These are phyloP conservation scores for Durio zibethinus DNA, from an alignment of 345 rosid species.

Conservation along the genomic window DNA sequence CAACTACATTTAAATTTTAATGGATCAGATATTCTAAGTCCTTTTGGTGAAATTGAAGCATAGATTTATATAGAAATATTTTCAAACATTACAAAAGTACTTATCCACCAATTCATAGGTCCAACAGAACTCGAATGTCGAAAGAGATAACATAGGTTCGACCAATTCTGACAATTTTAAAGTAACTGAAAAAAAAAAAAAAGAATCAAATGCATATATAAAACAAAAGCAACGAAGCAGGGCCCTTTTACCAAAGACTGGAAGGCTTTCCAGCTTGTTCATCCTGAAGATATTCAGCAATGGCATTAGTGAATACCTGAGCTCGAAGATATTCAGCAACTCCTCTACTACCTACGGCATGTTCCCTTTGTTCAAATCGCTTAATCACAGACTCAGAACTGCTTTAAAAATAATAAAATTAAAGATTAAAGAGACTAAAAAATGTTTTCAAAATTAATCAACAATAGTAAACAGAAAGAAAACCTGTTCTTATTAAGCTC, in stretches of 20 bases:
- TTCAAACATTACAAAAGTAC: not conserved
- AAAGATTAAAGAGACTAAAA: conserved; percentile 1
- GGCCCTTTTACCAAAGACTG: conserved; percentile 62
- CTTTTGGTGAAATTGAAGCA: not conserved
- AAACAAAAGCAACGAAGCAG: not conserved
- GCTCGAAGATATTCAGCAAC: conserved; percentile 91
- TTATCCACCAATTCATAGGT: not conserved
- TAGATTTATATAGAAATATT: not conserved
- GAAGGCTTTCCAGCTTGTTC: conserved; percentile 76
- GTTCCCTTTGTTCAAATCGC: conserved; percentile 85
- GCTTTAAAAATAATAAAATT: not conserved
- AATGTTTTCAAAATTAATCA: not conserved
- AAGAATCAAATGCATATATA: not conserved
- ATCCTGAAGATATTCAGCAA: conserved; percentile 90
- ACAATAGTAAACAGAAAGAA: not conserved
- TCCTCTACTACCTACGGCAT: conserved; percentile 75
- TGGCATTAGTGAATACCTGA: conserved; percentile 72
- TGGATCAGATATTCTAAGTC: conserved; percentile 10
- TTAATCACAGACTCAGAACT: conserved; percentile 88
- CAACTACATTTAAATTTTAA: conserved; percentile 49
- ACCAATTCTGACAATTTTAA: not conserved
- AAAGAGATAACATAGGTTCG: not conserved
- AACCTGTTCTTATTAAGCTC: conserved; percentile 91
- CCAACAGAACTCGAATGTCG: not conserved
- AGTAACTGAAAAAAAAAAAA: not conserved